Evolutionary conservation across 768 basidiomycete genomes (phyloP).

Genomic region (Leccinum rimulosum): DNA sequence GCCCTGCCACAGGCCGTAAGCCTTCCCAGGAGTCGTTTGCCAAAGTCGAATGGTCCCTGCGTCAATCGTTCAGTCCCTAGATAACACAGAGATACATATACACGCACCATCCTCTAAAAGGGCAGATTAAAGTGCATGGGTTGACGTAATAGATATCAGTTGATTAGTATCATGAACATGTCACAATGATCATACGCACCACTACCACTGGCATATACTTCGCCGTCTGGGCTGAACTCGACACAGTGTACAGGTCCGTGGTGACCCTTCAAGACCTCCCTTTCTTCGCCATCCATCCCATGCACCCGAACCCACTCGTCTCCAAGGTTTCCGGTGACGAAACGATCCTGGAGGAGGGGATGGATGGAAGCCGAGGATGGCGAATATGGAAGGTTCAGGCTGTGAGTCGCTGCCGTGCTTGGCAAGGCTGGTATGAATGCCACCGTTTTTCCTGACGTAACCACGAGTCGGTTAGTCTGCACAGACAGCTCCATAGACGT

Average conservation of each 20-base stretch:
- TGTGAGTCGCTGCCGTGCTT: constrained; percentile 63
- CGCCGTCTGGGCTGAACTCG: constrained; percentile 93
- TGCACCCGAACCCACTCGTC: constrained; percentile 99
- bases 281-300: constrained; percentile 85
- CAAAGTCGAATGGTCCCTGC: constrained; percentile 92
- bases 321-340: constrained; percentile 83
- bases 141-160: constrained; percentile 7
- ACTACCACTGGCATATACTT: constrained; percentile 95
- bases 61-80: constrained; percentile 7
- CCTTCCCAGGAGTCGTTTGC: constrained; percentile 94
- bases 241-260: constrained; percentile 97
- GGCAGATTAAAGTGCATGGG: constrained; percentile 4
- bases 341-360: constrained; percentile 82
- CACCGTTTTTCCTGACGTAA: constrained; percentile 90
- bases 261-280: constrained; percentile 91
- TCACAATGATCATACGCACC: constrained; percentile 52
- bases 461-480: constrained; percentile 77
- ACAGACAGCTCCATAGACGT: constrained; percentile 92
- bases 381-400: constrained; percentile 75
- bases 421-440: constrained; percentile 83
- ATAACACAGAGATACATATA: constrained; percentile 1
- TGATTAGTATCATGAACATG: constrained; percentile 7
- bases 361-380: constrained; percentile 96
- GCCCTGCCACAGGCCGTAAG: constrained; percentile 90
- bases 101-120: constrained; percentile 68